A percentile compares a stretch with the other conserved stretches of the same genome.
Conservation (phyloP, 2,329 filamentous ascomycete species). For the Phyllosticta citrichinensis region DNA sequence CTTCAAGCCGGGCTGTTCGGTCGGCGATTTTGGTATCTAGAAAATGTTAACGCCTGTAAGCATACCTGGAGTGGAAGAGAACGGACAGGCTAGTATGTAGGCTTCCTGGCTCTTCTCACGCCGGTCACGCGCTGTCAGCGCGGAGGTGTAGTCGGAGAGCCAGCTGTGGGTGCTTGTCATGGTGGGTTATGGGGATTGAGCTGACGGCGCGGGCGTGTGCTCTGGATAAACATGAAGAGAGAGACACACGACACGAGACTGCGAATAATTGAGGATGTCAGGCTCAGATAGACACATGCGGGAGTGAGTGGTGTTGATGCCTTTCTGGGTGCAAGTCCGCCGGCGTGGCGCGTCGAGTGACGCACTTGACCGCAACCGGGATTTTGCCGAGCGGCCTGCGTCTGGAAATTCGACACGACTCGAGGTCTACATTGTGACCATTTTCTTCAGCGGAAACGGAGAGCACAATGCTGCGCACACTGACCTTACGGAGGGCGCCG, state of each 20-base stretch:
- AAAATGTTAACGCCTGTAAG: conserved; percentile 8
- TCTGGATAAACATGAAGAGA: neutral
- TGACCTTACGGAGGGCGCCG: neutral
- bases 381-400: neutral
- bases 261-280: neutral
- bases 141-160: conserved; percentile 70
- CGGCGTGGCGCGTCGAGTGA: neutral
- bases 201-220: neutral
- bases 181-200: conserved; percentile 16
- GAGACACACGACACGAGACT: neutral
- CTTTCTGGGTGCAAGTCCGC: neutral
- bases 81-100: conserved; percentile 70
- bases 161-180: conserved; percentile 51
- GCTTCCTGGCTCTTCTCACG: conserved; percentile 55
- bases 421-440: neutral
- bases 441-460: neutral
- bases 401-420: neutral
- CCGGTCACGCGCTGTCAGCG: conserved; percentile 61
- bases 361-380: neutral
- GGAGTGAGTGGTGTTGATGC: neutral
- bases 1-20: conserved; percentile 22
- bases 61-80: neutral
- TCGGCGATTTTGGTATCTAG: conserved; percentile 38
- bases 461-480: neutral
- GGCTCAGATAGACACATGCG: neutral